Percentiles rank a stretch among this genome's conserved stretches.
phyloP scores from a whole-genome alignment of 805 yeast species.

The Ogataea paraovalis region DNA sequence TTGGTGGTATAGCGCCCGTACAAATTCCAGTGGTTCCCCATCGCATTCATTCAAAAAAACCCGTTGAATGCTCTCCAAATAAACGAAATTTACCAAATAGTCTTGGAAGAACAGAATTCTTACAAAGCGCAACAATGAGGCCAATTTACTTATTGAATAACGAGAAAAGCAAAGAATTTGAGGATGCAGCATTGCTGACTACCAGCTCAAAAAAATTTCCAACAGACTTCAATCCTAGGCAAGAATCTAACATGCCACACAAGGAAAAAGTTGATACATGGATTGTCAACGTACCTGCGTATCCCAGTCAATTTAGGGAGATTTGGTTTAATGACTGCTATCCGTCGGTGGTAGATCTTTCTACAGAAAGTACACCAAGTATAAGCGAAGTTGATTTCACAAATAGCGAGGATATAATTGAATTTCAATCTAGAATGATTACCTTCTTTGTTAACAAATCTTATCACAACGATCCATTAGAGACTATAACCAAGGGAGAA shows the following conservation, averaged over 20 bases:
- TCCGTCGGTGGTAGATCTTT: constrained; percentile 40
- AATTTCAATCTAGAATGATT: constrained; percentile 49
- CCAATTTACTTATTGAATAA: neutral
- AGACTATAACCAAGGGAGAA: constrained; percentile 19
- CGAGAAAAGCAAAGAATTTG: neutral
- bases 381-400: constrained; percentile 27
- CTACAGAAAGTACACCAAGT: constrained; percentile 20
- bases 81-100: neutral
- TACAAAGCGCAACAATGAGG: neutral
- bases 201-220: constrained; percentile 35
- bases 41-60: neutral
- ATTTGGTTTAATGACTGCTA: constrained; percentile 44
- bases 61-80: neutral
- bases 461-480: constrained; percentile 33
- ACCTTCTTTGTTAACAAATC: constrained; percentile 40
- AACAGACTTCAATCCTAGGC: constrained; percentile 54
- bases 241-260: constrained; percentile 58
- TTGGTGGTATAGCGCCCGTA: neutral
- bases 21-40: no score
- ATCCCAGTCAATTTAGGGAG: constrained; percentile 21
- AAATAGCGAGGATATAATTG: constrained; percentile 45
- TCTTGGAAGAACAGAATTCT: neutral
- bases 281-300: constrained; percentile 57
- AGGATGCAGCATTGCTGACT: constrained; percentile 4
- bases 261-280: constrained; percentile 63